Evolutionary conservation across 192 early-diverging fungal genomes (phyloP), one percentile per base, ranked within the genome.

Genomic region (Coemansia sp.): DNA sequence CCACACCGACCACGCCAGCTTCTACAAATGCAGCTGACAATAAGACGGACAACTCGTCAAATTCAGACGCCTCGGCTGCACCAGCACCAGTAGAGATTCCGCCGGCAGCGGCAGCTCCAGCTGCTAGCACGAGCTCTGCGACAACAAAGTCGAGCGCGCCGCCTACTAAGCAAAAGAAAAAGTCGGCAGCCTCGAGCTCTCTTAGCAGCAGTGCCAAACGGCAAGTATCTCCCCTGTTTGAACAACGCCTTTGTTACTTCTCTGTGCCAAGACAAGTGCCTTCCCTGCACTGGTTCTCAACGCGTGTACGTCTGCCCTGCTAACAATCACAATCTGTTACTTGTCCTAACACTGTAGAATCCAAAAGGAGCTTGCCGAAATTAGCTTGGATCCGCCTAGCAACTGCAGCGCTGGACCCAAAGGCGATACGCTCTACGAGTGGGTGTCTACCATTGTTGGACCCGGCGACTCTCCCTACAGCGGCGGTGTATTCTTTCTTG

Each of bases 361-460:
- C 65, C 95, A 98, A 69, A 98, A 97, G 75, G 97, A 99, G 81
- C 89, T 99, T 66, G 95, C 95, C 16, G 96, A 98, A 72, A 99
- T 98, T 73, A 90, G 89, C 67, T 85, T 97, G 50, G 96, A 99
- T 87, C 97, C 97, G 61, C 97, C 97, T 68, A 93, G 94, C 14
- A 93, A 94, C 57, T 98, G 96, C 90, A 93, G 91, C 80, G 97
- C 96, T 44, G 97, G 97, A 31, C 97, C 97, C 51, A 88, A 91
- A 46, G 93, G 92, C 37, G 97, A 98, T 33, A 95, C 89, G 75
- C 68, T 92, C 66, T 93, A 94, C 84, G 93, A 95, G 78, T 97
- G 95, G 92, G 92, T 98, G 81, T 96, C 97, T 33, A 98, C 95
- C 48, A 98, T 99, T 68, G 95, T 99, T 90, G 97, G 97, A 40